phyloP scores from a whole-genome alignment of 768 basidiomycete genomes.

The Mycena metata region DNA sequence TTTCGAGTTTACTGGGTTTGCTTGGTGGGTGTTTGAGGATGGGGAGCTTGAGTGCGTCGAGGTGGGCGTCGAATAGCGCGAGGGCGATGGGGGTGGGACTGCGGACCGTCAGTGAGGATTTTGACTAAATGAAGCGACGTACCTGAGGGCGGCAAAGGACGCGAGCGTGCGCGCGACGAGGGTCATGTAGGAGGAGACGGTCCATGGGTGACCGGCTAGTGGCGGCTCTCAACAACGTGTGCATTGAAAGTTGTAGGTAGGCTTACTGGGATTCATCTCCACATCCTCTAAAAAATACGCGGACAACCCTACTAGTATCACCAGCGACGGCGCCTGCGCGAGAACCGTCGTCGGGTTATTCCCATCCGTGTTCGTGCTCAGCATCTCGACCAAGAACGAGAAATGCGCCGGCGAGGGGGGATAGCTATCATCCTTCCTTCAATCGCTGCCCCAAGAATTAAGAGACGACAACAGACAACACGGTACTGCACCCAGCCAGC shows the following conservation, averaged over 20 bases:
- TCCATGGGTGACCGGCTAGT: slow-evolving; percentile 45
- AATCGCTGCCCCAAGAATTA: slow-evolving; percentile 5
- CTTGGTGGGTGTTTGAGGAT: slow-evolving; percentile 50
- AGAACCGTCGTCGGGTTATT: slow-evolving; percentile 45
- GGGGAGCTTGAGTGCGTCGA: slow-evolving; percentile 66
- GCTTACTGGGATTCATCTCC: slow-evolving; percentile 43
- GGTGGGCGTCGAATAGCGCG: slow-evolving; percentile 71
- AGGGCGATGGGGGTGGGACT: too few relatives aligned
- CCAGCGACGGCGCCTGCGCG: slow-evolving; percentile 58
- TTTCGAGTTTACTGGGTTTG: slow-evolving; percentile 46
- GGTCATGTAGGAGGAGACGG: slow-evolving; percentile 65
- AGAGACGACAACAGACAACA: slow-evolving; percentile 64
- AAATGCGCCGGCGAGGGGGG: slow-evolving; percentile 73
- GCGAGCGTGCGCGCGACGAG: slow-evolving; percentile 63
- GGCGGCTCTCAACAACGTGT: too few relatives aligned
- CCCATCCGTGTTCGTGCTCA: slow-evolving; percentile 39
- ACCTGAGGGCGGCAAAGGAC: slow-evolving; percentile 50
- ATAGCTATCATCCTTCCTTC: slow-evolving; percentile 60
- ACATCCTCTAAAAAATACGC: slow-evolving; percentile 58
- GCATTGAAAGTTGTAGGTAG: too few relatives aligned
- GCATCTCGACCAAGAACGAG: slow-evolving; percentile 62
- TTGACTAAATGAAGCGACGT: slow-evolving; percentile 41
- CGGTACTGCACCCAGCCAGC: slow-evolving; percentile 58
- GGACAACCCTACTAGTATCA: slow-evolving; percentile 74
- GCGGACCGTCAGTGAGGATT: too few relatives aligned